Evolutionary conservation across 2,329 filamentous ascomycete genomes (phyloP), one percentile per base, ranked within the genome.

Genomic region (Cyclaneusma minus): DNA sequence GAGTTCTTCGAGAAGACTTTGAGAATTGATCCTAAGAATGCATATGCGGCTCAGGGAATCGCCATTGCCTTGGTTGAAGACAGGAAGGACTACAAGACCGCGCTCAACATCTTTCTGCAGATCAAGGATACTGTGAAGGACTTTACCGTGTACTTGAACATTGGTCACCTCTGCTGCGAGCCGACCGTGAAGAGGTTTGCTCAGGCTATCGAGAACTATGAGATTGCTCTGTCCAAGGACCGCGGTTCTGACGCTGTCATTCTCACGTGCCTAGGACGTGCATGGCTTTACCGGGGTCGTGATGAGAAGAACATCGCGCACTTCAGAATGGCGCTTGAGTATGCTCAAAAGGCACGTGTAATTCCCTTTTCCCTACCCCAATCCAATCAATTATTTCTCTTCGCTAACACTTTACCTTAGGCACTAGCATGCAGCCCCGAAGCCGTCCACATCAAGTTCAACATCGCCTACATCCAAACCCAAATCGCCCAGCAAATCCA

Each of bases 1-100:
- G 91, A 98, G 48, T 98, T 98, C 54, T 98, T 94, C 42, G 89
- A 95, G 49, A 98, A 98, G 55, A 87, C 87, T 4, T 60, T 98
- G 13, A 83, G 91, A 35, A 60, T 98, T n/a, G 89, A 98, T 44
- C 74, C 84, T 1, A 84, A 78, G 55, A 98, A 95, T 40, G 87
- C 89, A 0, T 93, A 92, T 48, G 91, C 91, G 6, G 89, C 89
- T 2, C 89, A 98, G 48, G 89, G 91, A 33, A 73, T 98, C 37
- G 89, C 82, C 9, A 95, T 98, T 45, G 85, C 87, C 6, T 61
- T 98, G 15, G 75, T 89, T 1, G 89, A 98, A 49, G 87, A 95
- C 49, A 89, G 79, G 57, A 94, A 89, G 51, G 84, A 95, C 42
- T 75, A 74, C 50, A 74, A 74, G 36, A 68, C 67, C 13, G 87